Evolutionary conservation across 129 eudicot species (phyloP).

Genomic region (Flaveria brownii): DNA sequence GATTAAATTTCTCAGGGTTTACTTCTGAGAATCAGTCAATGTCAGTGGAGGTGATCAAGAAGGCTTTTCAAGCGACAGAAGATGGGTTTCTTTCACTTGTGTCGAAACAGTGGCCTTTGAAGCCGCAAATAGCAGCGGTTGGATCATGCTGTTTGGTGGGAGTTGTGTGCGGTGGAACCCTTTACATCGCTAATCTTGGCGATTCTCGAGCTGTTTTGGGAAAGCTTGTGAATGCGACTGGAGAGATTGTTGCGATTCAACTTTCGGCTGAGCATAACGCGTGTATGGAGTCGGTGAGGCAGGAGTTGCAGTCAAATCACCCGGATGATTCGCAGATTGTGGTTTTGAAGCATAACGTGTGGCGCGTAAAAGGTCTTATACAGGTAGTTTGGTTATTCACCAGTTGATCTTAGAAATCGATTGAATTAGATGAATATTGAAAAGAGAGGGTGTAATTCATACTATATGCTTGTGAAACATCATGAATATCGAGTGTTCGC

Average conservation of each 20-base stretch:
- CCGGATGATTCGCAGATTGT: conserved; percentile 90
- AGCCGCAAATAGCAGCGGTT: conserved; percentile 92
- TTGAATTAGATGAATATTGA: not conserved
- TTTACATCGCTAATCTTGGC: conserved; percentile 86
- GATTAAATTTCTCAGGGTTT: conserved; percentile 48
- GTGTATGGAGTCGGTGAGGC: conserved; percentile 77
- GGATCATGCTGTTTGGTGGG: conserved; percentile 96
- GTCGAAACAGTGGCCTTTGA: conserved; percentile 75
- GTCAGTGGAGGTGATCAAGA: conserved; percentile 82
- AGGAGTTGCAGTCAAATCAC: conserved; percentile 75
- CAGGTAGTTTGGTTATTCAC: conserved; percentile 46
- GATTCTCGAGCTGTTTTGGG: conserved; percentile 98
- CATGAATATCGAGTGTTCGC: not conserved
- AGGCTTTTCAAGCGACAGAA: conserved; percentile 95
- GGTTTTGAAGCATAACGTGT: conserved; percentile 85
- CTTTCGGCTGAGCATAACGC: conserved; percentile 94
- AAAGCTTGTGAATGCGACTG: conserved; percentile 74
- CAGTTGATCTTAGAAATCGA: not conserved
- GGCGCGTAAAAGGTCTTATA: conserved; percentile 96
- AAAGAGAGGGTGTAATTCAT: not conserved
- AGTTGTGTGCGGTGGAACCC: conserved; percentile 67
- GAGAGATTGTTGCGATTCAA: conserved; percentile 83
- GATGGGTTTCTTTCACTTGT: conserved; percentile 82
- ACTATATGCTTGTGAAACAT: not conserved
- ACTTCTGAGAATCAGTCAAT: conserved; percentile 73